Conservation (phyloP, 2,329 filamentous ascomycete genomes). For the Coniochaeta sp. region DNA sequence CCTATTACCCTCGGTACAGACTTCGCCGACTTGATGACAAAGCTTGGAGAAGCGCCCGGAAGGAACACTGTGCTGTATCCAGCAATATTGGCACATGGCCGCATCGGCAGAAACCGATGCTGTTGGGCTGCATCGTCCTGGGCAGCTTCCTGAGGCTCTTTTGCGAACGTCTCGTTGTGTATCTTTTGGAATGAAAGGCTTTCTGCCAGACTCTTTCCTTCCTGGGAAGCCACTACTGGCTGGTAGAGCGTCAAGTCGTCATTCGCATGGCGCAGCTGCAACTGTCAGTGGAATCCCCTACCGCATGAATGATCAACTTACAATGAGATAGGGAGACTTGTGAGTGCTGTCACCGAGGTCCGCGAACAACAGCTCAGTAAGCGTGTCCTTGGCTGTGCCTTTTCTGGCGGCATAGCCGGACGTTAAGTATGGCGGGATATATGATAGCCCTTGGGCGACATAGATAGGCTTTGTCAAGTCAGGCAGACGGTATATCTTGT, state of each 20-base stretch:
- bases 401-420: constrained; percentile 63
- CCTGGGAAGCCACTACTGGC: constrained; percentile 51
- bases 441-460: constrained; percentile 67
- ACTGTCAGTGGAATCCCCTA: constrained; percentile 4
- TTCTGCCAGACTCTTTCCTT: constrained; percentile 37
- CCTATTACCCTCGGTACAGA: constrained; percentile 69
- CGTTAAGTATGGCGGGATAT: constrained; percentile 69
- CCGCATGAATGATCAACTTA: constrained; percentile 21
- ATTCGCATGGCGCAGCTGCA: constrained; percentile 64
- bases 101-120: constrained; percentile 44
- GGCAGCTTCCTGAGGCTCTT: constrained; percentile 38
- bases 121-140: constrained; percentile 43
- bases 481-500: constrained; percentile 70
- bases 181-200: constrained; percentile 72
- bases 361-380: constrained; percentile 76
- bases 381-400: constrained; percentile 61
- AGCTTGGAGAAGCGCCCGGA: constrained; percentile 69
- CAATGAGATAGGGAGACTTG: constrained; percentile 72
- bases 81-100: constrained; percentile 55
- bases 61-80: constrained; percentile 80
- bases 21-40: constrained; percentile 76
- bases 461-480: constrained; percentile 66
- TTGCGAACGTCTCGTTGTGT: constrained; percentile 60
- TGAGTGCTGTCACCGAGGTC: constrained; percentile 72
- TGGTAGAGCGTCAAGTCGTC: constrained; percentile 86